Conservation (phyloP, 2,329 filamentous ascomycete species). For the Ophiostoma tasmaniense region DNA sequence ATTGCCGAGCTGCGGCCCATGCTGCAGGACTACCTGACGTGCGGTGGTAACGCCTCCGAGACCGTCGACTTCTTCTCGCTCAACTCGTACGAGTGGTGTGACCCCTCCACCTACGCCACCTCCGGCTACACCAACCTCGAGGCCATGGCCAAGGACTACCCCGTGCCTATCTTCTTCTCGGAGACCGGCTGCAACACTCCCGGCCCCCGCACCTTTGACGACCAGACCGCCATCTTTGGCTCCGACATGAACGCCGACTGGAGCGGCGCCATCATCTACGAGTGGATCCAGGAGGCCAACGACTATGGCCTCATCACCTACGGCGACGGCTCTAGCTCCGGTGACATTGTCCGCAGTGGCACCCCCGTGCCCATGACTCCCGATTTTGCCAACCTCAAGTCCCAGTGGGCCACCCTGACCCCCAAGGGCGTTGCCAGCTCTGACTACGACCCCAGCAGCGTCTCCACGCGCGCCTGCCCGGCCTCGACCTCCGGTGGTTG, state of each 20-base stretch:
- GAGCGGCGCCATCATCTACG: constrained; percentile 78
- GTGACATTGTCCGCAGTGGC: constrained; percentile 61
- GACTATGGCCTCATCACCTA: constrained; percentile 76
- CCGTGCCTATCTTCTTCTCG: constrained; percentile 82
- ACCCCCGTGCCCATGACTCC: constrained; percentile 64
- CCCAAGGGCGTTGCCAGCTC: constrained; percentile 60
- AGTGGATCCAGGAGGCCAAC: constrained; percentile 82
- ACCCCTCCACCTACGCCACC: constrained; percentile 45
- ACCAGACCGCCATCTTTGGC: constrained; percentile 72
- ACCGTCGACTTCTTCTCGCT: constrained; percentile 75
- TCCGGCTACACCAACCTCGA: constrained; percentile 66
- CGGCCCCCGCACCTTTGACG: constrained; percentile 54
- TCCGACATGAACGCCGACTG: constrained; percentile 58
- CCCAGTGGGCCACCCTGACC: constrained; percentile 63
- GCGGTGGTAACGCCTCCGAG: constrained; percentile 59
- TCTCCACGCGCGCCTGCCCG: constrained; percentile 62
- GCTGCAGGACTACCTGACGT: constrained; percentile 66
- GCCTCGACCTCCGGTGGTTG: constrained; percentile 59
- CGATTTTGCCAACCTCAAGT: constrained; percentile 70
- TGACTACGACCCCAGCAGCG: constrained; percentile 53
- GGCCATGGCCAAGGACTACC: constrained; percentile 58
- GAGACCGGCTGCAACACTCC: constrained; percentile 75
- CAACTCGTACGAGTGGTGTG: constrained; percentile 80
- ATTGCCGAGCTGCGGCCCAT: constrained; percentile 59
- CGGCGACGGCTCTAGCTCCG: constrained; percentile 49